A percentile compares a stretch with the other conserved stretches of the same genome.
phyloP scores from a whole-genome alignment of 148 eudicot species.

The Rhododendron williamsianum region DNA sequence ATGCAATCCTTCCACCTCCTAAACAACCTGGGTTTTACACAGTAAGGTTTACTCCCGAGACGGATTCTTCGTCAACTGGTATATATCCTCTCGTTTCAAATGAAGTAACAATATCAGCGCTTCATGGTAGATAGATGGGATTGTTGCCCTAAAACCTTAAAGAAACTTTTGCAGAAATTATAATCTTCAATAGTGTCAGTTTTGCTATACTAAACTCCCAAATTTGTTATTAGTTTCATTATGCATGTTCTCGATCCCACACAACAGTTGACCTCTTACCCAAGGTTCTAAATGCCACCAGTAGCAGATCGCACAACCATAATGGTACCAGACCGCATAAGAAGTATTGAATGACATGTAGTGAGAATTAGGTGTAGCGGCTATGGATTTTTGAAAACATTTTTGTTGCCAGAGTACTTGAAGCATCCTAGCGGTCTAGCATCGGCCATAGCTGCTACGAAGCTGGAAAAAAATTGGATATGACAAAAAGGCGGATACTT shows the following conservation, averaged over 20 bases:
- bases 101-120: not conserved
- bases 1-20: not conserved
- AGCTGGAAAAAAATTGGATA: no score
- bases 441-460: no score
- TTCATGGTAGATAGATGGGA: constrained; percentile 5
- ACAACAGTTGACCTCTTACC: not conserved
- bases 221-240: not conserved
- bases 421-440: no score
- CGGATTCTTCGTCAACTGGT: not conserved
- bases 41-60: not conserved
- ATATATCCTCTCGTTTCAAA: not conserved
- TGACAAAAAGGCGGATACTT: no score
- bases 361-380: not conserved
- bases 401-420: no score
- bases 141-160: not conserved
- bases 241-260: not conserved
- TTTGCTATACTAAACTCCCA: not conserved
- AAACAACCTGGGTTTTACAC: constrained; percentile 12
- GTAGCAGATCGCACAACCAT: not conserved
- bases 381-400: no score
- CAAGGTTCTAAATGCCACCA: no score
- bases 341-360: not conserved
- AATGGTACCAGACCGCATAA: not conserved
- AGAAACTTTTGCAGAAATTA: not conserved
- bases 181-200: not conserved